Base-by-base conservation (phyloP, 352 stramenopile species). In the Pythium dissotocum region DNA sequence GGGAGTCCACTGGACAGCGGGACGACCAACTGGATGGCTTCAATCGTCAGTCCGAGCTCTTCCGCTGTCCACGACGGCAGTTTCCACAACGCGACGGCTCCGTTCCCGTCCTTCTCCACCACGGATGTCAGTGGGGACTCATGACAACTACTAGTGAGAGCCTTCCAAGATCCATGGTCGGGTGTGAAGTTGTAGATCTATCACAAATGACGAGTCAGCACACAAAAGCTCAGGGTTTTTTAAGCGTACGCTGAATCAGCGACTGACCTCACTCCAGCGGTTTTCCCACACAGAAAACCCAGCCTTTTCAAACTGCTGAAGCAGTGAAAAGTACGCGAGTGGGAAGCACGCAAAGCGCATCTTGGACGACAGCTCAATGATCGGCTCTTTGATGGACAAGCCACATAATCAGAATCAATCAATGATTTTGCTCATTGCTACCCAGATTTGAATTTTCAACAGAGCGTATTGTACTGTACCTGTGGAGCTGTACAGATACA, bases 231-330 rank as follows among this genome's bases (percentile, higher is more conserved):
- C 21, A 24, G 21, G 21, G 21, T 24, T 24, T 24, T 24, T 24
- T 24, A 24, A 24, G 21, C 21, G 21, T 24, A 24, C 21, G 21
- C 21, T 24, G 21, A 24, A 24, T 32, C 2, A 38, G 24, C 53
- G 13, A 30, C 26, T 26, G 38, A 91, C 85, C 80, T 94, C 86
- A 58, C 83, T 91, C 83, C 86, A 94, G 30, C 83, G 81, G 76
- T 91, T 94, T 75, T 90, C 89, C 82, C 86, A 94, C 30, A 88
- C 73, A 0, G 81, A 90, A 68, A 94, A 89, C 26, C 87, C 87
- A 71, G 80, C 76, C 42, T 73, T 69, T 16, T 82, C 78, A 52
- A 92, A 77, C 33, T 94, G 82, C 49, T 90, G 79, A 61, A 89
- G 78, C 57, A 94, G 61, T 2, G 77, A 88, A 63, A 92, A 89